Evolutionary conservation across 345 rosid genomes (phyloP).

Genomic region (Heritiera littoralis): DNA sequence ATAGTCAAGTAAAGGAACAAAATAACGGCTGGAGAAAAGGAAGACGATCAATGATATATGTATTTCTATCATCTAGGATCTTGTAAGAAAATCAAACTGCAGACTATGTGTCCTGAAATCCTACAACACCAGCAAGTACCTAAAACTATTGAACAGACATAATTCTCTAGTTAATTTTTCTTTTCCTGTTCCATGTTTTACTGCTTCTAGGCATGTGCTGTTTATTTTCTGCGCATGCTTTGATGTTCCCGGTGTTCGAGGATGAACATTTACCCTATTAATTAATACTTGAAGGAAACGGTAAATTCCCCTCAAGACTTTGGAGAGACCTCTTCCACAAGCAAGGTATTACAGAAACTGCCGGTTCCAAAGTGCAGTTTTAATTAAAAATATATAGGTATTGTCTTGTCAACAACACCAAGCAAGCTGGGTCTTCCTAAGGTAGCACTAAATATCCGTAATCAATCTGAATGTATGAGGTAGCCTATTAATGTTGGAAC

Average conservation of each 20-base stretch:
- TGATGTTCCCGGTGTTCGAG: no score
- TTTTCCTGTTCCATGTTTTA: no score
- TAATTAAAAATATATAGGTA: neutral
- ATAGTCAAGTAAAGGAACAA: neutral
- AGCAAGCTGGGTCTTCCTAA: neutral
- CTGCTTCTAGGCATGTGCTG: no score
- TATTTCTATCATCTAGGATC: neutral
- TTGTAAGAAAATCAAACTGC: neutral
- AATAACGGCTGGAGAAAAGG: neutral
- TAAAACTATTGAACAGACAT: neutral
- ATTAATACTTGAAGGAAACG: neutral
- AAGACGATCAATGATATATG: neutral
- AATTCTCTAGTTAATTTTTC: no score
- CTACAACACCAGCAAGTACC: neutral
- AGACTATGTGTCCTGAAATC: neutral
- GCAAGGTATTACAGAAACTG: neutral
- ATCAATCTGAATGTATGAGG: neutral
- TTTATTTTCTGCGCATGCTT: no score
- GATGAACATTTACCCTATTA: no score
- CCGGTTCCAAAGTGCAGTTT: neutral
- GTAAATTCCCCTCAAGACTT: neutral
- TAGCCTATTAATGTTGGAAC: no score
- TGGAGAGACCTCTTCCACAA: neutral
- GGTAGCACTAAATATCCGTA: neutral
- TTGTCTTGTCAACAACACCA: neutral